These are phyloP conservation scores for Thuidium tamariscinum DNA, from an alignment of 225 moss, liverwort and hornwort genomes.

Conservation along the genomic window DNA sequence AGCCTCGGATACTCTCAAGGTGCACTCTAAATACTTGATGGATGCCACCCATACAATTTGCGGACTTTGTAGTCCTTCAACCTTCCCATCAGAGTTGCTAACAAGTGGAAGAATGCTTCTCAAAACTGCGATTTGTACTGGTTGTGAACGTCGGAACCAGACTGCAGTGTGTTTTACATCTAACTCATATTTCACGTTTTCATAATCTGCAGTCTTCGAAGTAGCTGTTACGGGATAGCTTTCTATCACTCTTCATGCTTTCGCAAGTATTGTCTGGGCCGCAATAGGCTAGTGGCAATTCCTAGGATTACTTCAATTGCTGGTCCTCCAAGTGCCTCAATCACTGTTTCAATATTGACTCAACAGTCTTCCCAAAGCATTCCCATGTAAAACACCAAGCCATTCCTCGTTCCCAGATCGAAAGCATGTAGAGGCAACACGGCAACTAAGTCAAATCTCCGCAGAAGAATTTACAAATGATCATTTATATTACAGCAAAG, in stretches of 20 bases:
- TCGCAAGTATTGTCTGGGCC: neutral
- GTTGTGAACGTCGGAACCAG: neutral
- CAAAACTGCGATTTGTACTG: neutral
- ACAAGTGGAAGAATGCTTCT: no score
- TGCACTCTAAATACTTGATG: neutral
- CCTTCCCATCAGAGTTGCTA: neutral
- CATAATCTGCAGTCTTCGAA: neutral
- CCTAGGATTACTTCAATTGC: neutral
- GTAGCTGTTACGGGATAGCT: neutral
- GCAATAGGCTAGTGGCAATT: neutral
- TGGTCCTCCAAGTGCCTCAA: neutral
- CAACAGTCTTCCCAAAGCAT: neutral
- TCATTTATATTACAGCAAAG: constrained; percentile 24
- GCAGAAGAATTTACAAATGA: constrained; percentile 12
- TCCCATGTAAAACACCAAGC: neutral
- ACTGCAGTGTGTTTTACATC: neutral
- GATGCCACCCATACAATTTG: no score
- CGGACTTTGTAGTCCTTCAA: neutral
- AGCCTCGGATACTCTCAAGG: neutral
- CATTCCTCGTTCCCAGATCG: neutral
- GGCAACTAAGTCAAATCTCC: neutral
- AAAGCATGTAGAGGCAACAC: neutral
- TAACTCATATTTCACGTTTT: neutral
- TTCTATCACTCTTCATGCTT: neutral
- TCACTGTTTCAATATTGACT: neutral